Conservation (phyloP, 192 early-diverging fungal genomes). For the Gryganskiella cystojenkinii region DNA sequence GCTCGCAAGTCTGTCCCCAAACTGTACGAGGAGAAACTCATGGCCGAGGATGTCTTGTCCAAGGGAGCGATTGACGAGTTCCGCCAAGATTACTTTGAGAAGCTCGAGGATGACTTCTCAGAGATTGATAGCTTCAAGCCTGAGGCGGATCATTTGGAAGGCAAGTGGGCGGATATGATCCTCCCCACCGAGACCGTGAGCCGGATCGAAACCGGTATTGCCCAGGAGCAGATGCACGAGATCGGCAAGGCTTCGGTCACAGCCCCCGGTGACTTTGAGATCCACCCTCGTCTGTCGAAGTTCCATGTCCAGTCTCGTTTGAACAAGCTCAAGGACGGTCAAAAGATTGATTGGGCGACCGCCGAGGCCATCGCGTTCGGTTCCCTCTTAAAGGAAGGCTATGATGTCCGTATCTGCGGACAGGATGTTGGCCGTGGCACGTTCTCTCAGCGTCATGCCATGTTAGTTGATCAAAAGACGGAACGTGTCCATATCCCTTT, state of each 20-base stretch:
- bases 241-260: conserved; percentile 86
- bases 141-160: conserved; percentile 69
- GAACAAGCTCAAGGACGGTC: conserved; percentile 74
- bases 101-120: conserved; percentile 70
- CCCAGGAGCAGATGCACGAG: conserved; percentile 64
- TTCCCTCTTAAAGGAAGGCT: conserved; percentile 83
- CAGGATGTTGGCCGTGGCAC: conserved; percentile 99
- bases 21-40: conserved; percentile 85
- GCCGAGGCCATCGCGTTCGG: conserved; percentile 94
- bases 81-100: conserved; percentile 66
- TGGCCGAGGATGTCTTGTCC: conserved; percentile 62
- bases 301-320: conserved; percentile 91
- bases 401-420: conserved; percentile 93
- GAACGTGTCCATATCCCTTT: conserved; percentile 89
- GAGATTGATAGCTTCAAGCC: conserved; percentile 70
- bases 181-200: conserved; percentile 69
- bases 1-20: conserved; percentile 84
- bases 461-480: conserved; percentile 93
- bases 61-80: conserved; percentile 62
- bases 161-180: conserved; percentile 84
- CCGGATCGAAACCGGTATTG: conserved; percentile 60
- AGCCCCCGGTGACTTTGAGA: conserved; percentile 70
- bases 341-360: conserved; percentile 93
- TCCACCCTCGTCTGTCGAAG: conserved; percentile 88
- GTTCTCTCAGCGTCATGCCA: conserved; percentile 96